These are phyloP conservation scores for Penicillium silybi DNA, from an alignment of 495 filamentous ascomycete genomes.

Conservation along the genomic window DNA sequence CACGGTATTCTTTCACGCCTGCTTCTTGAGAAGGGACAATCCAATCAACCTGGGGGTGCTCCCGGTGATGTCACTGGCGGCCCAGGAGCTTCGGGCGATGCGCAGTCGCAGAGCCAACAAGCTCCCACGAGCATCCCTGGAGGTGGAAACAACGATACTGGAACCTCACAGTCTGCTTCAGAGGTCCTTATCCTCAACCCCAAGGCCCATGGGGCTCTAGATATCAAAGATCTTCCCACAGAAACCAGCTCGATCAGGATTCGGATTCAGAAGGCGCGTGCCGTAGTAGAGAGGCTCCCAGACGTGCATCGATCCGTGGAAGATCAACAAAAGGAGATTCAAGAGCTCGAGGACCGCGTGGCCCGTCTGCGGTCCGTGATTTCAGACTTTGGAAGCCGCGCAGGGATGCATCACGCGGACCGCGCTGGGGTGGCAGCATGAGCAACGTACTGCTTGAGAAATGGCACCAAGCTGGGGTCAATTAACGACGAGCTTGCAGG, in stretches of 20 bases:
- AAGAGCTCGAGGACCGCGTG: conserved; percentile 65
- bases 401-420: conserved; percentile 6
- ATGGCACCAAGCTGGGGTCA: neutral
- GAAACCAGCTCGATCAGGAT: conserved; percentile 72
- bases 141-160: conserved; percentile 15
- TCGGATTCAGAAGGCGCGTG: conserved; percentile 73
- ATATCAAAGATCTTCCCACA: conserved; percentile 72
- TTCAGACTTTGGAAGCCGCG: conserved; percentile 40
- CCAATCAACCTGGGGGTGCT: conserved; percentile 15
- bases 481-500: neutral
- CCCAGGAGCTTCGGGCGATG: conserved; percentile 18
- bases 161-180: conserved; percentile 21
- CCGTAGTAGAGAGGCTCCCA: conserved; percentile 62
- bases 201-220: conserved; percentile 46
- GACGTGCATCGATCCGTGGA: conserved; percentile 67
- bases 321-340: conserved; percentile 80
- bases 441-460: neutral
- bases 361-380: conserved; percentile 54
- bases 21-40: conserved; percentile 35
- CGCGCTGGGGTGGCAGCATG: conserved; percentile 1
- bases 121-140: conserved; percentile 14
- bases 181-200: conserved; percentile 27
- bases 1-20: conserved; percentile 73
- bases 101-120: conserved; percentile 28
- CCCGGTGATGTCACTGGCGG: conserved; percentile 22